A percentile compares a stretch with the other conserved stretches of the same genome.
Evolutionary conservation across 805 yeast species (phyloP).

Genomic region (Nematodospora valgi): DNA sequence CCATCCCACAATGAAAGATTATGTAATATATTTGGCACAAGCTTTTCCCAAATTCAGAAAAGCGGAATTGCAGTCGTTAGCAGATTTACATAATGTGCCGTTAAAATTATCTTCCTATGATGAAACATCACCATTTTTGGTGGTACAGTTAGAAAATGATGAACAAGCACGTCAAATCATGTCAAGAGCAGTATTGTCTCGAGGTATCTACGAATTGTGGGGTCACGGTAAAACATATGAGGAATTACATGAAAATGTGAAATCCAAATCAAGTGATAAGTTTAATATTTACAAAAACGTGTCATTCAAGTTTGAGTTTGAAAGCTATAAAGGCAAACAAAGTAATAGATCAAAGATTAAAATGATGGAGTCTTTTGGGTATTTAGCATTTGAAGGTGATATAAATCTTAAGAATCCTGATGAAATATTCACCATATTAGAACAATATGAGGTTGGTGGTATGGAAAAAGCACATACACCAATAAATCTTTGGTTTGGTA

Average conservation of each 20-base stretch:
- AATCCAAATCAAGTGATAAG: conserved; percentile 26
- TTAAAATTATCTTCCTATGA: conserved; percentile 61
- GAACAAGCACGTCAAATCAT: conserved; percentile 63
- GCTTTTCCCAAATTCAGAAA: conserved; percentile 71
- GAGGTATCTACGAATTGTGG: conserved; percentile 83
- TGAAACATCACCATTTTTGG: conserved; percentile 64
- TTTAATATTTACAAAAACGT: conserved; percentile 37
- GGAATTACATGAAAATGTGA: conserved; percentile 53
- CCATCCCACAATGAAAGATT: conserved; percentile 46
- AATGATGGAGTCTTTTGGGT: conserved; percentile 69
- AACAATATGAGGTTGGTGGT: conserved; percentile 57
- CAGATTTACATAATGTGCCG: conserved; percentile 53
- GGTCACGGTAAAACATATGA: conserved; percentile 61
- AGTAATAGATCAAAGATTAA: conserved; percentile 45
- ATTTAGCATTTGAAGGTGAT: conserved; percentile 70
- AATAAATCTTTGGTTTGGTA: conserved; percentile 65
- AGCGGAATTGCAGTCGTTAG: conserved; percentile 84
- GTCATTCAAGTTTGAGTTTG: conserved; percentile 78
- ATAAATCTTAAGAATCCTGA: conserved; percentile 78
- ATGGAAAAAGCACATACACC: conserved; percentile 50
- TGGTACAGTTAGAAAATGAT: conserved; percentile 64
- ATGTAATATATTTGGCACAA: conserved; percentile 82
- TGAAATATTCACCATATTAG: conserved; percentile 65
- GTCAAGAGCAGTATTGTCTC: conserved; percentile 63
- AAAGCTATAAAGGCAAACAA: conserved; percentile 60